Evolutionary conservation across 2,329 filamentous ascomycete species (phyloP).

Genomic region (Myriosclerotinia scirpicola): DNA sequence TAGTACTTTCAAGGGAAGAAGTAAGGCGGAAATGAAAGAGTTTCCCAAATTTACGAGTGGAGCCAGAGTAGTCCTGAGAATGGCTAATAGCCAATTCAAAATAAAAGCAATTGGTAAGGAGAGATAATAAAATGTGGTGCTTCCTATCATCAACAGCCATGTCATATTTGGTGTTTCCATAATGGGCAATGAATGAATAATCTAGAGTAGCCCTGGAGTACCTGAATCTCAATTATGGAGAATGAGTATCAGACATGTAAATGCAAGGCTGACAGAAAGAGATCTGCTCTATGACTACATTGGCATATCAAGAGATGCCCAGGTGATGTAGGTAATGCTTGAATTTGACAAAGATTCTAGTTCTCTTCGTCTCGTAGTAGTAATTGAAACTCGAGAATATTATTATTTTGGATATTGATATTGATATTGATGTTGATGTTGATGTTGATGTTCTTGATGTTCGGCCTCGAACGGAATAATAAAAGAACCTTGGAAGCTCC

Average conservation of each 20-base stretch:
- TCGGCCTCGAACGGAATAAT: background rate
- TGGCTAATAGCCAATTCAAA: slow-evolving; percentile 26
- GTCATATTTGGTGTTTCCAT: slow-evolving; percentile 28
- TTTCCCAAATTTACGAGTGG: slow-evolving; percentile 36
- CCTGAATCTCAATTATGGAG: background rate
- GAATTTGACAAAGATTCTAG: too few relatives aligned
- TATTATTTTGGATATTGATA: background rate
- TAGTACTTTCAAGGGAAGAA: slow-evolving; percentile 36
- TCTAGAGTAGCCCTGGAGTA: background rate
- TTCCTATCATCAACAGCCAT: slow-evolving; percentile 30
- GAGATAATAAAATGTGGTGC: slow-evolving; percentile 30
- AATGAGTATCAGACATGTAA: background rate
- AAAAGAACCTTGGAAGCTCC: slow-evolving; percentile 1
- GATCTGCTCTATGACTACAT: background rate
- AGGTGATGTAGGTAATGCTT: too few relatives aligned
- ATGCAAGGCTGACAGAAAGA: slow-evolving; percentile 3
- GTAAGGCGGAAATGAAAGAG: slow-evolving; percentile 29
- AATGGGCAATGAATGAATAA: background rate
- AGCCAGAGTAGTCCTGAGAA: slow-evolving; percentile 31
- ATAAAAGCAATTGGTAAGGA: slow-evolving; percentile 32
- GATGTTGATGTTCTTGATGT: too few relatives aligned
- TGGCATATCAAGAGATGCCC: background rate
- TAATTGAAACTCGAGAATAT: too few relatives aligned
- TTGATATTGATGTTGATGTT: too few relatives aligned
- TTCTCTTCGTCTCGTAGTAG: too few relatives aligned